phyloP scores from a whole-genome alignment of 176 grass and related monocot genomes.

The Chloris gayana region DNA sequence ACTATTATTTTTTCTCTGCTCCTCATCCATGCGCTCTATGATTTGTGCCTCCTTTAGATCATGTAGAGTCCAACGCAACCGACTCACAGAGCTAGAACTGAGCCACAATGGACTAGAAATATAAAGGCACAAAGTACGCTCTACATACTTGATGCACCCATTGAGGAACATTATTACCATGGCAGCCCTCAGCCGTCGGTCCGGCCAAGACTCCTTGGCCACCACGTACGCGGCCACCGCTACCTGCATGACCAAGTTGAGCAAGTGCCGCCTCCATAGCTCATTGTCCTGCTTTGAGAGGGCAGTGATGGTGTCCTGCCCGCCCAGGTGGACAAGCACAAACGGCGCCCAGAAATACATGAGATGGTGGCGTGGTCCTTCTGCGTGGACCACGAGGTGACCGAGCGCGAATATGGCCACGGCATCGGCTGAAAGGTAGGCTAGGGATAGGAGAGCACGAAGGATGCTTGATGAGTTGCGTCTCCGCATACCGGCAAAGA shows the following conservation, averaged over 20 bases:
- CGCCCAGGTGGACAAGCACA: constrained; percentile 8
- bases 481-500: not conserved
- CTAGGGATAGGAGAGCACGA: not conserved
- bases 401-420: constrained; percentile 3
- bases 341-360: constrained; percentile 4
- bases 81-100: not conserved
- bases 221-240: not conserved
- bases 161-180: not conserved
- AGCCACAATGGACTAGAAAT: not conserved
- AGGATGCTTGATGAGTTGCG: not conserved
- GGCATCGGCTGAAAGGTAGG: not conserved
- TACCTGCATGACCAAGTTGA: not conserved
- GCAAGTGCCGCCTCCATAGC: not conserved
- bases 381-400: not conserved
- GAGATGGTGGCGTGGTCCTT: not conserved
- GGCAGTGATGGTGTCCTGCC: constrained; percentile 15
- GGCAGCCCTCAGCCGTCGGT: not conserved
- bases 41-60: no score
- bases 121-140: not conserved
- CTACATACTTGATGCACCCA: not conserved
- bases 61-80: rapidly evolving
- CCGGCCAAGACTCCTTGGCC: not conserved
- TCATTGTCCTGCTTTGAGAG: not conserved
- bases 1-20: rapidly evolving
- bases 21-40: not conserved